phyloP scores from a whole-genome alignment of 129 eudicot species.

The Deinandra increscens region DNA sequence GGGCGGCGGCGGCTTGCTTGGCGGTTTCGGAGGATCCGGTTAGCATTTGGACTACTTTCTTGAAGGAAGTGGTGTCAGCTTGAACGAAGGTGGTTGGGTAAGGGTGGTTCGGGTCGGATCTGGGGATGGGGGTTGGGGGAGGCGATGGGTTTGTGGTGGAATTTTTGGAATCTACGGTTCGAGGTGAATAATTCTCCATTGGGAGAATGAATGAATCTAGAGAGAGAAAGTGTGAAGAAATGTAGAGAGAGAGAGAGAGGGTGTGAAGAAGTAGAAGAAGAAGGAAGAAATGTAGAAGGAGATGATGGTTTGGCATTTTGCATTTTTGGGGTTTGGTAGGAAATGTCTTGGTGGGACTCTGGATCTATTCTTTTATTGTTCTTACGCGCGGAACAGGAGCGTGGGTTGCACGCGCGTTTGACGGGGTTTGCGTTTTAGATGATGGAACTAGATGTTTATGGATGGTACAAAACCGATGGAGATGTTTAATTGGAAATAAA shows the following conservation, averaged over 20 bases:
- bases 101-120: too few relatives aligned
- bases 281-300: slow-evolving; percentile 16
- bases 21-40: too few relatives aligned
- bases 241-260: slow-evolving; percentile 20
- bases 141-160: too few relatives aligned
- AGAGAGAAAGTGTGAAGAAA: not conserved
- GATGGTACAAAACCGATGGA: too few relatives aligned
- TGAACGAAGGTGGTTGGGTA: too few relatives aligned
- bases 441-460: too few relatives aligned
- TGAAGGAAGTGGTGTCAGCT: too few relatives aligned
- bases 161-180: not conserved
- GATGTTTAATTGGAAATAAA: too few relatives aligned
- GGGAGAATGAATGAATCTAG: slow-evolving; percentile 27
- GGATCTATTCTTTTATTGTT: slow-evolving; percentile 12
- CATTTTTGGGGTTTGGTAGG: slow-evolving; percentile 54
- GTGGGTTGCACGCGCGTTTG: slow-evolving; percentile 17
- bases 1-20: too few relatives aligned
- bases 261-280: not conserved
- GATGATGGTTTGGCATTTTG: slow-evolving; percentile 46
- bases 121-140: too few relatives aligned
- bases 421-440: too few relatives aligned
- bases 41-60: too few relatives aligned
- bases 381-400: slow-evolving; percentile 18
- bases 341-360: slow-evolving; percentile 48
- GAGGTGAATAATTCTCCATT: slow-evolving; percentile 43